Evolutionary conservation across 805 yeast species (phyloP).

Genomic region (Pichia gijzeniarum): DNA sequence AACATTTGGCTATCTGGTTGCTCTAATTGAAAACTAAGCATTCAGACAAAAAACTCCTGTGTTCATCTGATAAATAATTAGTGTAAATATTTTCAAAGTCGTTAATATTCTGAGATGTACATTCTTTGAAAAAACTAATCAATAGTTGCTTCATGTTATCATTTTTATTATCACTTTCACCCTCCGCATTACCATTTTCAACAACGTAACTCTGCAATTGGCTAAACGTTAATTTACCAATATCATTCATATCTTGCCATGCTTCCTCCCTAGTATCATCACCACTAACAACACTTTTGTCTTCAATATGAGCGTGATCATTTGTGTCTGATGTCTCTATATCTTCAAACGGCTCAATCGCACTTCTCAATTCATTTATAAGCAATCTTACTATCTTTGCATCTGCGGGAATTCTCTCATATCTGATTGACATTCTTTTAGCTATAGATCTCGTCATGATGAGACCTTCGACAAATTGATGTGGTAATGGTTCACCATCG

Average conservation of each 20-base stretch:
- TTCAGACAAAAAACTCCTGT: slow-evolving; percentile 48
- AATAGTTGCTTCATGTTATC: slow-evolving; percentile 34
- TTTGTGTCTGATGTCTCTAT: slow-evolving; percentile 8
- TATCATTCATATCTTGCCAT: slow-evolving; percentile 74
- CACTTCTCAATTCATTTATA: slow-evolving; percentile 61
- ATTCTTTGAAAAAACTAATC: slow-evolving; percentile 49
- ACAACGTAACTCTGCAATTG: slow-evolving; percentile 54
- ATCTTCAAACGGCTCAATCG: slow-evolving; percentile 35
- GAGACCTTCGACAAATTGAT: slow-evolving; percentile 42
- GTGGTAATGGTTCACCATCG: slow-evolving; percentile 70
- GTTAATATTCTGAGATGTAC: slow-evolving; percentile 42
- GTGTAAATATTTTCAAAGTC: slow-evolving; percentile 49
- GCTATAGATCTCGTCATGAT: slow-evolving; percentile 87
- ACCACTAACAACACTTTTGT: slow-evolving; percentile 15
- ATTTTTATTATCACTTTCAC: slow-evolving; percentile 23
- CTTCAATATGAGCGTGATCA: not conserved
- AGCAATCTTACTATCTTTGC: slow-evolving; percentile 68
- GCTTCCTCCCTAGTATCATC: slow-evolving; percentile 45
- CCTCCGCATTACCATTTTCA: slow-evolving; percentile 29
- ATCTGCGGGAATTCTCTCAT: slow-evolving; percentile 60
- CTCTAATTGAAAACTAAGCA: slow-evolving; percentile 22
- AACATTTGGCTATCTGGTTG: not conserved
- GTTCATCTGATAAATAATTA: slow-evolving; percentile 39
- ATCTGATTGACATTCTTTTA: slow-evolving; percentile 53
- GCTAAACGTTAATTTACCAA: slow-evolving; percentile 56